phyloP scores from a whole-genome alignment of 352 stramenopile genomes.

The Poterioochromonas sp. region DNA sequence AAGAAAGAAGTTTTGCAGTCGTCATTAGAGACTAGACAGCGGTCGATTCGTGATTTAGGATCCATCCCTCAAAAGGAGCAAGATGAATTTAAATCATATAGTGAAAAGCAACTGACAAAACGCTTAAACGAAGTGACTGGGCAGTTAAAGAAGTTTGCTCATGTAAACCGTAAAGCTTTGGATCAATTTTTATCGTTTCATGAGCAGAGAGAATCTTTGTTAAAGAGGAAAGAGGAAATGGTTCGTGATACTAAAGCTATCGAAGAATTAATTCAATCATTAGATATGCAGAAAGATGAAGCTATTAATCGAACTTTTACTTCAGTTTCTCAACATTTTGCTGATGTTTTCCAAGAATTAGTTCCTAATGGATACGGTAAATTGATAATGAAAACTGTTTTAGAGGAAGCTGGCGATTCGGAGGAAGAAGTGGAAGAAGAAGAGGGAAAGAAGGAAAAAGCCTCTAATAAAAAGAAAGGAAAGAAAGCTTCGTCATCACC shows the following conservation, averaged over 20 bases:
- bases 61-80: slow-evolving; percentile 50
- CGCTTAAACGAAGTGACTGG: slow-evolving; percentile 85
- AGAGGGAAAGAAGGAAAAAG: slow-evolving; percentile 38
- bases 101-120: slow-evolving; percentile 54
- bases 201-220: slow-evolving; percentile 77
- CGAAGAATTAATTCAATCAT: slow-evolving; percentile 66
- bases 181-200: slow-evolving; percentile 98
- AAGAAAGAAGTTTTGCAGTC: slow-evolving; percentile 30
- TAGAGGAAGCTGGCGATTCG: slow-evolving; percentile 47
- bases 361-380: slow-evolving; percentile 90
- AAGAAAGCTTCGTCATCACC: slow-evolving; percentile 33
- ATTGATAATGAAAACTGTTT: slow-evolving; percentile 82
- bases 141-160: slow-evolving; percentile 86
- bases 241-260: slow-evolving; percentile 85
- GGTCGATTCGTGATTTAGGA: slow-evolving; percentile 31
- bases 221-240: slow-evolving; percentile 88
- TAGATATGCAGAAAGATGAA: slow-evolving; percentile 94
- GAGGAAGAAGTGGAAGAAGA: slow-evolving; percentile 39
- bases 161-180: slow-evolving; percentile 99
- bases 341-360: slow-evolving; percentile 94
- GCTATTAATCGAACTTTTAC: slow-evolving; percentile 97
- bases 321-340: slow-evolving; percentile 93
- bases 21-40: not conserved
- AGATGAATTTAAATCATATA: slow-evolving; percentile 44
- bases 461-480: slow-evolving; percentile 36